Conservation (phyloP, 2,329 filamentous ascomycete genomes). For the Ascochyta viciae-villosae region DNA sequence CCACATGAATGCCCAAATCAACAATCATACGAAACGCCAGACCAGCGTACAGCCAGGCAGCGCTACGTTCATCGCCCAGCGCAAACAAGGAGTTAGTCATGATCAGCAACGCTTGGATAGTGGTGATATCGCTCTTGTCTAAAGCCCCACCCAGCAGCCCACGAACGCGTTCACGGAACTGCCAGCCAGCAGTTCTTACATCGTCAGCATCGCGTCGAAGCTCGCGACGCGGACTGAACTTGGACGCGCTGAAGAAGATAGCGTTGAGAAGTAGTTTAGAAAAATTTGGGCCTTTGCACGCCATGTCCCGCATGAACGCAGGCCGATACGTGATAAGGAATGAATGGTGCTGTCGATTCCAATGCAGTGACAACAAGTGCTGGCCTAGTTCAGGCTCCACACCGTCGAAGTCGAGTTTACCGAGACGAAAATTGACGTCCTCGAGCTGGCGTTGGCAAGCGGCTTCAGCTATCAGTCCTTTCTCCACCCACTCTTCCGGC, state of each 20-base stretch:
- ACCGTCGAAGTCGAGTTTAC: slow-evolving; percentile 63
- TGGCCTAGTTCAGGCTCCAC: slow-evolving; percentile 61
- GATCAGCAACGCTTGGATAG: slow-evolving; percentile 61
- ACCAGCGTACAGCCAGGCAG: slow-evolving; percentile 65
- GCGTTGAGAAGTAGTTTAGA: slow-evolving; percentile 64
- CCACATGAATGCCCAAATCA: slow-evolving; percentile 62
- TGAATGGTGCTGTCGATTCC: slow-evolving; percentile 62
- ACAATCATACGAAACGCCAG: slow-evolving; percentile 64
- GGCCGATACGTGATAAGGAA: slow-evolving; percentile 60
- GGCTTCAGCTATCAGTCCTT: slow-evolving; percentile 57
- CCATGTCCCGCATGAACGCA: slow-evolving; percentile 55
- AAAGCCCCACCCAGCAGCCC: slow-evolving; percentile 57
- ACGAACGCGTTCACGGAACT: slow-evolving; percentile 55
- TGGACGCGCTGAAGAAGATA: slow-evolving; percentile 57
- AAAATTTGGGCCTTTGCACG: slow-evolving; percentile 62
- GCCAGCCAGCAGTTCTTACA: slow-evolving; percentile 58
- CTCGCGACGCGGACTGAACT: slow-evolving; percentile 56
- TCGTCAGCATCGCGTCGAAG: slow-evolving; percentile 57
- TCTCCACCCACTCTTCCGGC: slow-evolving; percentile 53
- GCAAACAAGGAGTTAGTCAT: slow-evolving; percentile 62
- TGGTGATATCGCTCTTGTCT: slow-evolving; percentile 61
- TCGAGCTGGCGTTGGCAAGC: slow-evolving; percentile 60
- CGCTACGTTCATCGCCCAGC: slow-evolving; percentile 58
- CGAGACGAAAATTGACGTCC: slow-evolving; percentile 54
- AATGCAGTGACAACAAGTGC: slow-evolving; percentile 60